phyloP scores from a whole-genome alignment of 2,329 filamentous ascomycete species.

The Neonectria magnoliae region DNA sequence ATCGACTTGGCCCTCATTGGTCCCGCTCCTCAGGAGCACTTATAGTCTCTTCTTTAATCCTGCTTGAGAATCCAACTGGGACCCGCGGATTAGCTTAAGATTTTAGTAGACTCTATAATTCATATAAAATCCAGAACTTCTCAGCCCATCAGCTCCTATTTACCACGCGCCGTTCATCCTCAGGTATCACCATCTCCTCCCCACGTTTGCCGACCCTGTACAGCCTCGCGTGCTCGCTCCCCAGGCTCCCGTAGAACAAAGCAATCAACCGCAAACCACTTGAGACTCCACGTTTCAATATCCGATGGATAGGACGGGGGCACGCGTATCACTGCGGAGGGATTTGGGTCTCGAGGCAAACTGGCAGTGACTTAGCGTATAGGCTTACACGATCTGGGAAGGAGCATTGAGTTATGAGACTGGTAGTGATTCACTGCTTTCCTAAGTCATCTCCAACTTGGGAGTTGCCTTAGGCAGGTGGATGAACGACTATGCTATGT shows the following conservation, averaged over 20 bases:
- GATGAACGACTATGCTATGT: not conserved
- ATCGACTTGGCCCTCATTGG: slow-evolving; percentile 36
- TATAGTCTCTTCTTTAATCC: too few species aligned
- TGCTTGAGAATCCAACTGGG: too few species aligned
- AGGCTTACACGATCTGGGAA: not conserved
- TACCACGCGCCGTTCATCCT: not conserved
- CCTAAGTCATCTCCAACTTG: not conserved
- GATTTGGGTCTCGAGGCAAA: not conserved
- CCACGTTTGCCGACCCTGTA: not conserved
- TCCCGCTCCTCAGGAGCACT: slow-evolving; percentile 9
- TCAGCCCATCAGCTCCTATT: not conserved
- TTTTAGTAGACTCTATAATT: not conserved
- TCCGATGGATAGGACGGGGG: not conserved
- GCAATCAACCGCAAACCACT: not conserved
- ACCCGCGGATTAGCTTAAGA: too few species aligned
- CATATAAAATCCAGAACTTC: not conserved
- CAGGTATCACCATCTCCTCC: not conserved
- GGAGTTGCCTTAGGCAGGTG: not conserved
- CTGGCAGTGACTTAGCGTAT: not conserved
- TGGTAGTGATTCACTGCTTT: not conserved
- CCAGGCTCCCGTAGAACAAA: not conserved
- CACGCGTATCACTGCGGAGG: not conserved
- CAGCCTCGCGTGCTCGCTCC: not conserved
- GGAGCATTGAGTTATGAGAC: not conserved
- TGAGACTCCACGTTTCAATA: not conserved